Percentiles rank a stretch among this genome's conserved stretches.
Conservation (phyloP, 768 basidiomycete genomes). For the Saitozyma podzolica region DNA sequence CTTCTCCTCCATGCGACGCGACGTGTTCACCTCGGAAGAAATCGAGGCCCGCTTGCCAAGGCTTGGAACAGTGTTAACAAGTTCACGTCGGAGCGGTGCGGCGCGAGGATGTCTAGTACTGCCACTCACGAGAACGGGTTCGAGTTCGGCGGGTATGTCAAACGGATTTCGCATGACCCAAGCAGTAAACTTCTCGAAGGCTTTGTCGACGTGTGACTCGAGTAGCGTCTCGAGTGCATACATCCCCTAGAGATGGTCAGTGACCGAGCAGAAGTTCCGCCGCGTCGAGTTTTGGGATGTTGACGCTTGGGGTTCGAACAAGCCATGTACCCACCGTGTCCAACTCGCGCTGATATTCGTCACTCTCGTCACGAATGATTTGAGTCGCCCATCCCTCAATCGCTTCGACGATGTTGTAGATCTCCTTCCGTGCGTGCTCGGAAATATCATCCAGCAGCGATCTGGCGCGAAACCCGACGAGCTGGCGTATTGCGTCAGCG, state of each 20-base stretch:
- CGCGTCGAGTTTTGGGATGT: neutral
- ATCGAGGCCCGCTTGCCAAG: slow-evolving; percentile 67
- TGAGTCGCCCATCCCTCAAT: slow-evolving; percentile 60
- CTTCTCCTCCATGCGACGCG: slow-evolving; percentile 54
- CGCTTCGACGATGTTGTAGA: slow-evolving; percentile 73
- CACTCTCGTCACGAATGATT: slow-evolving; percentile 11
- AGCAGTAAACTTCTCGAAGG: slow-evolving; percentile 87
- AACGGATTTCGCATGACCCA: slow-evolving; percentile 90
- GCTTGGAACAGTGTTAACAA: slow-evolving; percentile 20
- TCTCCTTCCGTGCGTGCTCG: slow-evolving; percentile 75
- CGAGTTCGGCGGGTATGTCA: slow-evolving; percentile 56
- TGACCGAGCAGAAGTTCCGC: slow-evolving; percentile 31
- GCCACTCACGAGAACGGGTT: slow-evolving; percentile 43
- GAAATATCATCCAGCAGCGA: slow-evolving; percentile 82
- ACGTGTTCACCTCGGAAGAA: slow-evolving; percentile 60
- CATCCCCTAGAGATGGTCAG: slow-evolving; percentile 70
- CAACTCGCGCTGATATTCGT: slow-evolving; percentile 49
- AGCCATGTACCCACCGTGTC: slow-evolving; percentile 20
- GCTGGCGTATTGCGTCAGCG: too few species aligned
- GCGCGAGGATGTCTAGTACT: slow-evolving; percentile 50
- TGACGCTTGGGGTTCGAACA: neutral
- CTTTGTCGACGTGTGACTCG: slow-evolving; percentile 82
- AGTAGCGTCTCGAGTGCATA: slow-evolving; percentile 85
- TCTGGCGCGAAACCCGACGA: slow-evolving; percentile 77
- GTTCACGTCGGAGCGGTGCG: neutral